Conservation (phyloP, 495 filamentous ascomycete species). For the Trichoderma asperelloides region DNA sequence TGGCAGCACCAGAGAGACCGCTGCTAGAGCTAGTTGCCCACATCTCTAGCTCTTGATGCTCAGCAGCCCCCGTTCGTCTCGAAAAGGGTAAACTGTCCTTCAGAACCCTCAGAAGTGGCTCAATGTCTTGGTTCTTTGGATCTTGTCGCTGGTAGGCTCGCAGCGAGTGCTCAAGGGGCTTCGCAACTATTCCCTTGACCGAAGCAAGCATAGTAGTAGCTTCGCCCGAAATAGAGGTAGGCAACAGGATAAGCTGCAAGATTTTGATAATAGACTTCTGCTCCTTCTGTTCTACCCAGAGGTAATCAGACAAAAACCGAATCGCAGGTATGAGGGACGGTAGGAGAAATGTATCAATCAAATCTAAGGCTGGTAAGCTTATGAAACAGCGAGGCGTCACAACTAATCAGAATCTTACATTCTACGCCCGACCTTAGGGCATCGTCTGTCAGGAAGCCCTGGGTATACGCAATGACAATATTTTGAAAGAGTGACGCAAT, state of each 20-base stretch:
- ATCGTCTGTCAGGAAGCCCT: slow-evolving; percentile 63
- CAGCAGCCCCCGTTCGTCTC: slow-evolving; percentile 53
- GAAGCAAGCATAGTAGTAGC: slow-evolving; percentile 72
- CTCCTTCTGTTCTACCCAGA: slow-evolving; percentile 54
- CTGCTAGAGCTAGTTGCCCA: slow-evolving; percentile 53
- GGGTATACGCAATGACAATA: slow-evolving; percentile 65
- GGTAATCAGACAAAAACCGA: slow-evolving; percentile 67
- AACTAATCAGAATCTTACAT: slow-evolving; percentile 44
- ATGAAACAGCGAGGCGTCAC: background rate
- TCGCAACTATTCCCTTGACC: slow-evolving; percentile 74
- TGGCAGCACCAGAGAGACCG: slow-evolving; percentile 54
- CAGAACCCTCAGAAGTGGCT: slow-evolving; percentile 61
- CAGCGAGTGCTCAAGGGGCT: slow-evolving; percentile 66
- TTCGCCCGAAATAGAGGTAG: slow-evolving; percentile 69
- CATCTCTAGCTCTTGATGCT: slow-evolving; percentile 63
- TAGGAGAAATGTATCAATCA: slow-evolving; percentile 83
- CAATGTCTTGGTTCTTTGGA: slow-evolving; percentile 59
- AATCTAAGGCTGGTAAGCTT: slow-evolving; percentile 38
- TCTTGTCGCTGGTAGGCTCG: slow-evolving; percentile 61
- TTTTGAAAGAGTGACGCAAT: slow-evolving; percentile 83
- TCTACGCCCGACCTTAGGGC: slow-evolving; percentile 81
- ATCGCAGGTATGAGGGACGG: slow-evolving; percentile 79
- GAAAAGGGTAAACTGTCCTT: slow-evolving; percentile 57
- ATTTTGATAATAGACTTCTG: slow-evolving; percentile 64
- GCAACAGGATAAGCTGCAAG: slow-evolving; percentile 65